phyloP scores from a whole-genome alignment of 495 filamentous ascomycete genomes.

The Cetradonia linearis region DNA sequence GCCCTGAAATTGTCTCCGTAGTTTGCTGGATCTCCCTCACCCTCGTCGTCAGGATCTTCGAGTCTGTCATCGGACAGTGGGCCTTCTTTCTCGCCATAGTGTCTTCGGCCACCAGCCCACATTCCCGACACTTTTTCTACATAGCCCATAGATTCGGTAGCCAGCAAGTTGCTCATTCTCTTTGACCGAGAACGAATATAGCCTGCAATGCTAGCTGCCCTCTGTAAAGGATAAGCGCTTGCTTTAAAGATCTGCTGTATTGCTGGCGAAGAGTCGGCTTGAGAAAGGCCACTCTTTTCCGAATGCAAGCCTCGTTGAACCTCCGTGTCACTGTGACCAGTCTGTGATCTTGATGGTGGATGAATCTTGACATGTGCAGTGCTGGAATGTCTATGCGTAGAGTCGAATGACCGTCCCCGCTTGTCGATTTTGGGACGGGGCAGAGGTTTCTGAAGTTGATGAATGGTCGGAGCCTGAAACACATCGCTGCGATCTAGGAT shows the following conservation, averaged over 20 bases:
- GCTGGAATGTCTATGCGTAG: slow-evolving; percentile 27
- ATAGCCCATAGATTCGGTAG: slow-evolving; percentile 93
- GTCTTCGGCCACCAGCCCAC: slow-evolving; percentile 84
- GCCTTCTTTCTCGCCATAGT: slow-evolving; percentile 71
- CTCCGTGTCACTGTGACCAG: slow-evolving; percentile 11
- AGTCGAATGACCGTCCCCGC: slow-evolving; percentile 37
- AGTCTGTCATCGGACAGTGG: slow-evolving; percentile 52
- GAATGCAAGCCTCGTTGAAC: neutral
- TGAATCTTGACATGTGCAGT: slow-evolving; percentile 14
- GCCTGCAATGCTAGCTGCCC: slow-evolving; percentile 73
- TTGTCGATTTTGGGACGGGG: slow-evolving; percentile 25
- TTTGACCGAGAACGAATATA: slow-evolving; percentile 68
- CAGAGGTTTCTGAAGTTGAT: slow-evolving; percentile 31
- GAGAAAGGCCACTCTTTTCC: slow-evolving; percentile 18
- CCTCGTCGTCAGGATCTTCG: slow-evolving; percentile 55
- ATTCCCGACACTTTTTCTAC: slow-evolving; percentile 95
- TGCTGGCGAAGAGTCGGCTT: slow-evolving; percentile 41
- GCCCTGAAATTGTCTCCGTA: slow-evolving; percentile 69
- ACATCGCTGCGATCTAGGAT: slow-evolving; percentile 80
- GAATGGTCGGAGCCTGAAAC: slow-evolving; percentile 76
- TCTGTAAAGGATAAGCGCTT: slow-evolving; percentile 72
- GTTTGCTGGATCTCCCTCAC: slow-evolving; percentile 52
- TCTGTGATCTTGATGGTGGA: slow-evolving; percentile 18
- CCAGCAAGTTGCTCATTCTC: slow-evolving; percentile 74
- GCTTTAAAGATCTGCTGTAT: slow-evolving; percentile 65